Evolutionary conservation across 495 filamentous ascomycete species (phyloP).

Genomic region (Rostrohypoxylon terebratum): DNA sequence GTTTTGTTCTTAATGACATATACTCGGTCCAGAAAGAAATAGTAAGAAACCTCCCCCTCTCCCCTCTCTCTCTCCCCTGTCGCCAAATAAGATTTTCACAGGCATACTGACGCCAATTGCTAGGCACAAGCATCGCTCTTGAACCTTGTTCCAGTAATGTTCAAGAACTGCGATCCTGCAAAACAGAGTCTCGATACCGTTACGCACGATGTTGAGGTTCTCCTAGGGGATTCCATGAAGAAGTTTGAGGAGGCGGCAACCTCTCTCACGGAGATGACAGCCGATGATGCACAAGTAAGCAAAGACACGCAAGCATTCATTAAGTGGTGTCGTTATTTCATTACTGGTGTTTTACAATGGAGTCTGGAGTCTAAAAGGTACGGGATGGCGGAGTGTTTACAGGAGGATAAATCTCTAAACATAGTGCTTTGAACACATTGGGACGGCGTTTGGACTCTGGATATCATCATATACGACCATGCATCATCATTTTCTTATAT

Average conservation of each 20-base stretch:
- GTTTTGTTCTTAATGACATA: constrained; percentile 48
- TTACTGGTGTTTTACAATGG: constrained; percentile 47
- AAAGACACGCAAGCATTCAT: constrained; percentile 41
- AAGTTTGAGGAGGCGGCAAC: constrained; percentile 40
- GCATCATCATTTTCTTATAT: constrained; percentile 5
- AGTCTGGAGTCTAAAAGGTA: constrained; percentile 47
- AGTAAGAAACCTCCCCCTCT: no score
- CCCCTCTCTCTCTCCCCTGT: no score
- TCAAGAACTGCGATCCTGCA: constrained; percentile 35
- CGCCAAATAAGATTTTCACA: neutral
- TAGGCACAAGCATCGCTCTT: constrained; percentile 46
- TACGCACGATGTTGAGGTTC: constrained; percentile 28
- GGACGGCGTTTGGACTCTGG: neutral
- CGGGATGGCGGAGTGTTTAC: constrained; percentile 47
- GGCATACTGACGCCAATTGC: neutral
- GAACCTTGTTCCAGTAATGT: constrained; percentile 46
- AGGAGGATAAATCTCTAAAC: constrained; percentile 41
- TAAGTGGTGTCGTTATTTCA: constrained; percentile 48
- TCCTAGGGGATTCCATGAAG: constrained; percentile 28
- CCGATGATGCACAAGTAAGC: constrained; percentile 31
- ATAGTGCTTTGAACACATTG: constrained; percentile 33
- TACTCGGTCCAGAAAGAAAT: constrained; percentile 50
- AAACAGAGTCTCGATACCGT: constrained; percentile 38
- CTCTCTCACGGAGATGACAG: constrained; percentile 24
- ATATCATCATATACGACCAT: neutral